Evolutionary conservation across 2,329 filamentous ascomycete species (phyloP), one percentile per base, ranked within the genome.

Genomic region (Coniochaeta sp.): DNA sequence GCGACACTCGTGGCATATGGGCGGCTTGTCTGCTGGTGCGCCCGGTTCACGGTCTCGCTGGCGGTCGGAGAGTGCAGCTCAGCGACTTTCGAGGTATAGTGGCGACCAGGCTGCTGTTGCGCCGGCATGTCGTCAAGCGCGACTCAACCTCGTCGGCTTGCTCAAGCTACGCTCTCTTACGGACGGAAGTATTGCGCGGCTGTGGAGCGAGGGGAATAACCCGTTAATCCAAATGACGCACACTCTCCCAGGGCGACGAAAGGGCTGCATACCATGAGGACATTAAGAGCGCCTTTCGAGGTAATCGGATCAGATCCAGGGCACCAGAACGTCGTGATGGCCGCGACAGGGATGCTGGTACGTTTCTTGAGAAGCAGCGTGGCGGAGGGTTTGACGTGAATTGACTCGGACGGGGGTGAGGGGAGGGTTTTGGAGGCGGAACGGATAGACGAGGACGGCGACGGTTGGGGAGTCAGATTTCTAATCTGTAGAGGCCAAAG

Each of bases 31-130:
- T 19, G 55, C 54, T 58, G 14, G 14, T 44, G n/a, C 16, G 33
- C 31, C 31, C 17, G 7, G 12, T 16, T 40, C 36, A 14, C 12
- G 36, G 68, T 69, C n/a, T 58, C 62, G 59, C 69, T 69, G 9
- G 65, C 44, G 1, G 59, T 58, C 3, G 64, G 62, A 55, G 66
- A 60, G 19, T 63, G 59, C 7, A 33, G 28, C n/a, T 57, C 58
- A 36, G 52, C 16, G 22, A 14, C 24, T 12, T 8, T 28, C 28
- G 33, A n/a, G 36, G 54, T 16, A 26, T 22, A 5, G 17, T 33
- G 28, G 11, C 16, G 17, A 5, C 12, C 24, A 3, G 40, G 44
- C 26, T n/a, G 56, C 58, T 58, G 19, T 22, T 40, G 26, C 19
- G 34, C 36, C 34, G 31, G 54, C 54, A 56, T 56, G 31, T 52